Percentiles rank a stretch among this genome's conserved stretches.
Conservation (phyloP, 768 basidiomycete species). For the Auricularia auricula-judae region DNA sequence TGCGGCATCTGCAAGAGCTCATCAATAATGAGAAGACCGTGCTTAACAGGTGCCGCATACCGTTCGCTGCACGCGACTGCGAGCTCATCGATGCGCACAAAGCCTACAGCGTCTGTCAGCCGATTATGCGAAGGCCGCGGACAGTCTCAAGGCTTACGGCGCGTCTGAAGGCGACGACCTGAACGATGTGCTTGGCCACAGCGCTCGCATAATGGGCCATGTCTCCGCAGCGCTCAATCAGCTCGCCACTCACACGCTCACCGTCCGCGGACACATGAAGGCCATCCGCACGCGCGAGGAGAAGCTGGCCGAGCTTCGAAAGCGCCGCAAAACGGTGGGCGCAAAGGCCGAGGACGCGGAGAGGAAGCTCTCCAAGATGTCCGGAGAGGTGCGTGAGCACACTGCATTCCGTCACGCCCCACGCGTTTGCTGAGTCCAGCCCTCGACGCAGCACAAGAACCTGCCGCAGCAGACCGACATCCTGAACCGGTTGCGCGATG, state of each 20-base stretch:
- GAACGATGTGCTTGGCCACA: conserved; percentile 67
- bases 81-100: background rate
- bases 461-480: conserved; percentile 59
- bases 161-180: conserved; percentile 76
- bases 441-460: conserved; percentile 52
- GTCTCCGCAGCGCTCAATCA: conserved; percentile 56
- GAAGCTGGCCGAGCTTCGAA: conserved; percentile 62
- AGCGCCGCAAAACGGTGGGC: conserved; percentile 52
- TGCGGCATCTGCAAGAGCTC: conserved; percentile 74
- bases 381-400: conserved; percentile 36
- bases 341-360: conserved; percentile 75
- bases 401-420: background rate
- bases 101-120: conserved; percentile 56
- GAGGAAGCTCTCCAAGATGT: conserved; percentile 84
- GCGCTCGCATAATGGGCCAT: conserved; percentile 53
- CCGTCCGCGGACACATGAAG: conserved; percentile 67
- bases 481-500: conserved; percentile 57
- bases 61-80: conserved; percentile 1
- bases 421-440: background rate
- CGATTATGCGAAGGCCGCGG: conserved; percentile 59
- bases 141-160: conserved; percentile 65
- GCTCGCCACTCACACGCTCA: conserved; percentile 60
- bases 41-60: conserved; percentile 46
- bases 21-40: conserved; percentile 84
- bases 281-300: conserved; percentile 78